These are phyloP conservation scores for Colletotrichum orbiculare DNA, from an alignment of 2,329 filamentous ascomycete genomes.

Conservation along the genomic window DNA sequence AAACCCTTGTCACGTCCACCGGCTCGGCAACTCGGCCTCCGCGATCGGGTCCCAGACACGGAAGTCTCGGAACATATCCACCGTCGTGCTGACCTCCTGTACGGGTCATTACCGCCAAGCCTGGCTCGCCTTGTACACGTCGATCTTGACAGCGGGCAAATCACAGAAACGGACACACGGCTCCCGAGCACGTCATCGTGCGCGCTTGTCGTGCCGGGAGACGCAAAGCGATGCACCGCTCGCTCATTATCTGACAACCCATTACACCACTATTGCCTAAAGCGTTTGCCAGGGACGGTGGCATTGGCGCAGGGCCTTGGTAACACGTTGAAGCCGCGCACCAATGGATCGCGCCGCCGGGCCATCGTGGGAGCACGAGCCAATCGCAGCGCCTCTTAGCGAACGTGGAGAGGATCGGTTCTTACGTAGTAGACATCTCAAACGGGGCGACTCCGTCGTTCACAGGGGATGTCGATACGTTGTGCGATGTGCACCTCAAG, in stretches of 20 bases:
- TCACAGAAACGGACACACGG: neutral
- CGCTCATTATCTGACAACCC: slow-evolving; percentile 3
- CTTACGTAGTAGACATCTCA: too few relatives aligned
- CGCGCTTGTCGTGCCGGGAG: neutral
- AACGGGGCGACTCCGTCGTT: too few relatives aligned
- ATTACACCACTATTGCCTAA: slow-evolving; percentile 11
- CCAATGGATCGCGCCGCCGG: slow-evolving; percentile 29
- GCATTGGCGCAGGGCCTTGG: slow-evolving; percentile 17
- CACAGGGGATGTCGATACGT: too few relatives aligned
- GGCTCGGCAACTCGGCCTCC: slow-evolving; percentile 15
- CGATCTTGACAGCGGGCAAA: slow-evolving; percentile 6
- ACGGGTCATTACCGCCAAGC: slow-evolving; percentile 1
- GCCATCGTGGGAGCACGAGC: slow-evolving; percentile 30
- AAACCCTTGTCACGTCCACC: slow-evolving; percentile 4
- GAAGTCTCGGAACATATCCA: neutral
- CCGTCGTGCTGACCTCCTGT: neutral
- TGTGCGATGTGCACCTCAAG: too few relatives aligned
- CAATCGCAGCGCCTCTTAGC: slow-evolving; percentile 25
- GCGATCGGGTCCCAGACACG: neutral
- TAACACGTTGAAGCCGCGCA: slow-evolving; percentile 10
- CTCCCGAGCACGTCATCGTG: slow-evolving; percentile 30
- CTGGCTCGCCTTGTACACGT: slow-evolving; percentile 6
- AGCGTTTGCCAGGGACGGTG: slow-evolving; percentile 12
- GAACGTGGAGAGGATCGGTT: slow-evolving; percentile 20
- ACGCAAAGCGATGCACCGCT: slow-evolving; percentile 5